Conservation (phyloP, 2,329 filamentous ascomycete genomes). For the Diaporthe sp. region DNA sequence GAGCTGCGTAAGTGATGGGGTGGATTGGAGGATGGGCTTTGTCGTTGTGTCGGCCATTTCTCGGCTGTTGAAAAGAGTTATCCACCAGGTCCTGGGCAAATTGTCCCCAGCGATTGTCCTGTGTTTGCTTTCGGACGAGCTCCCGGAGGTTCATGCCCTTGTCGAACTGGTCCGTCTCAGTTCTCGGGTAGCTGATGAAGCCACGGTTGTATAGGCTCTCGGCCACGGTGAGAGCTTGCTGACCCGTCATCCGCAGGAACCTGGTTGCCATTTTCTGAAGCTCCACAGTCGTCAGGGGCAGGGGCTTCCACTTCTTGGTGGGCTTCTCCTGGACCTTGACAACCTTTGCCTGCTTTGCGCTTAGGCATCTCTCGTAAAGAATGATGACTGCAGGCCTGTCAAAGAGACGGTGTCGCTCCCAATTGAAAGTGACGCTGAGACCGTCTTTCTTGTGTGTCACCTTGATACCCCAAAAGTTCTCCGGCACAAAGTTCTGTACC, state of each 20-base stretch:
- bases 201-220: constrained; percentile 93
- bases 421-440: constrained; percentile 86
- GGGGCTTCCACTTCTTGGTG: constrained; percentile 92
- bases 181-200: constrained; percentile 97
- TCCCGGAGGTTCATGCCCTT: constrained; percentile 85
- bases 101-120: constrained; percentile 81
- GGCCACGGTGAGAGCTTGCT: constrained; percentile 89
- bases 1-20: constrained; percentile 86
- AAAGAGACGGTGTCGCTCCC: constrained; percentile 87
- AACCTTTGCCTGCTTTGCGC: constrained; percentile 82
- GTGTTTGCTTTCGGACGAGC: constrained; percentile 86
- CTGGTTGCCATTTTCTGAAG: constrained; percentile 94
- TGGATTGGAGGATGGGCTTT: constrained; percentile 98
- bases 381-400: constrained; percentile 86
- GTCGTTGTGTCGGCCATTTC: constrained; percentile 90
- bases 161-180: constrained; percentile 97
- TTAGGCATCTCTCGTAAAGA: constrained; percentile 87
- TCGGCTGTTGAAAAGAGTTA: constrained; percentile 84
- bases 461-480: constrained; percentile 93
- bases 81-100: constrained; percentile 83
- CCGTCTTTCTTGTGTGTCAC: constrained; percentile 82
- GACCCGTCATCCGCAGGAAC: constrained; percentile 90
- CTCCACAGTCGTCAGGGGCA: constrained; percentile 95
- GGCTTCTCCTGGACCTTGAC: constrained; percentile 90
- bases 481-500: constrained; percentile 93